phyloP scores from a whole-genome alignment of 768 basidiomycete species.

The Lactarius hengduanensis region DNA sequence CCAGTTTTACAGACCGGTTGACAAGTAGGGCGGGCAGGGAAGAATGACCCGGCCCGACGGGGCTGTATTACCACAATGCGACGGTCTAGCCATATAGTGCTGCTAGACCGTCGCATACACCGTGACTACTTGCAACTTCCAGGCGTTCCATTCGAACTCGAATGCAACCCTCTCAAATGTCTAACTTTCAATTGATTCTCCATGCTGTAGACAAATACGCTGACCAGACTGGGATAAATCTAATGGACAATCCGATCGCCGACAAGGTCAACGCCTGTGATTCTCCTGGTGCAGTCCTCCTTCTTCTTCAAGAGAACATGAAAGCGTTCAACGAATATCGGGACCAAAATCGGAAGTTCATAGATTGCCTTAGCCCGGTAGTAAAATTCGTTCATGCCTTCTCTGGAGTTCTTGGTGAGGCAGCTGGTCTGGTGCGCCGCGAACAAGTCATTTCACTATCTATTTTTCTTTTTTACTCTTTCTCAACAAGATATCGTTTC shows the following conservation, averaged over 20 bases:
- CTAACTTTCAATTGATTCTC: not conserved
- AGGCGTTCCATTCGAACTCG: not conserved
- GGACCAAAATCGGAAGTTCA: constrained; percentile 1
- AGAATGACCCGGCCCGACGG: too few relatives aligned
- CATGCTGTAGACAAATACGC: not conserved
- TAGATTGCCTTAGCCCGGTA: not conserved
- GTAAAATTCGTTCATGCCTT: not conserved
- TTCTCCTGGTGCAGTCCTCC: not conserved
- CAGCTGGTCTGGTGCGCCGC: not conserved
- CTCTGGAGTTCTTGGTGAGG: not conserved
- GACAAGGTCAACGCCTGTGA: not conserved
- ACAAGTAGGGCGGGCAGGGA: too few relatives aligned
- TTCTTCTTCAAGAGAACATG: not conserved
- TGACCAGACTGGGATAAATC: not conserved
- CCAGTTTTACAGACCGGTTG: too few relatives aligned
- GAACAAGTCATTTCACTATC: fast-evolving
- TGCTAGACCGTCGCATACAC: too few relatives aligned
- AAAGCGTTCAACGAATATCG: constrained; percentile 1
- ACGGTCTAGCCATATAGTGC: too few relatives aligned
- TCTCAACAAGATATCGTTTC: not conserved
- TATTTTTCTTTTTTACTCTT: not conserved
- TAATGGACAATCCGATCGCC: not conserved
- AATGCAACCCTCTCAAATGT: not conserved
- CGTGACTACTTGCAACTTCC: too few relatives aligned
- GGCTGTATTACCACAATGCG: too few relatives aligned